A percentile compares a stretch with the other conserved stretches of the same genome.
Conservation (phyloP, 805 yeast species). For the Pichia exigua region DNA sequence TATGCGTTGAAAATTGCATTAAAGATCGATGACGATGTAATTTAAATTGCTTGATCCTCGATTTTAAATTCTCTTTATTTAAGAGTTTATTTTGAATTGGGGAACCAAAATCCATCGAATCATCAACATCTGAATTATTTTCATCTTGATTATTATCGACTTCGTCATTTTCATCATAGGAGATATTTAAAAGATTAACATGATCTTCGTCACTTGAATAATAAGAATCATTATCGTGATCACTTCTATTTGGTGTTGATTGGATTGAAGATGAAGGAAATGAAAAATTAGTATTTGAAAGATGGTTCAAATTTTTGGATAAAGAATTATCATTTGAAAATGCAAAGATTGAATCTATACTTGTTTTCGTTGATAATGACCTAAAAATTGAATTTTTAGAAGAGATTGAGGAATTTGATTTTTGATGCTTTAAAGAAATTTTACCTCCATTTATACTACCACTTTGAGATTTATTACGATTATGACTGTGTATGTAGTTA, state of each 20-base stretch:
- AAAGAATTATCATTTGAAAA: not conserved
- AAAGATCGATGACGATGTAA: constrained; percentile 25
- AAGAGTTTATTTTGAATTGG: constrained; percentile 30
- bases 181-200: constrained; percentile 1
- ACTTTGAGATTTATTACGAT: not conserved
- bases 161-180: constrained; percentile 8
- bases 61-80: constrained; percentile 13
- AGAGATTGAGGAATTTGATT: constrained; percentile 5
- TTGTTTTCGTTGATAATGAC: constrained; percentile 4
- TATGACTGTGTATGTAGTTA: not conserved
- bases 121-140: constrained; percentile 4
- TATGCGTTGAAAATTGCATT: constrained; percentile 4
- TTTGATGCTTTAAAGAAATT: not conserved
- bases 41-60: constrained; percentile 13
- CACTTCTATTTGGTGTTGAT: not conserved
- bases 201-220: constrained; percentile 6
- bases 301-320: not conserved
- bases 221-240: not conserved
- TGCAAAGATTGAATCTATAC: constrained; percentile 6
- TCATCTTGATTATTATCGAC: not conserved
- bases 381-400: constrained; percentile 4
- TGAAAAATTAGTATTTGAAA: not conserved
- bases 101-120: constrained; percentile 27
- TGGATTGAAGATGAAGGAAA: not conserved
- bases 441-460: not conserved